Evolutionary conservation across 2,329 filamentous ascomycete species (phyloP).

Genomic region (Gremmenia infestans): DNA sequence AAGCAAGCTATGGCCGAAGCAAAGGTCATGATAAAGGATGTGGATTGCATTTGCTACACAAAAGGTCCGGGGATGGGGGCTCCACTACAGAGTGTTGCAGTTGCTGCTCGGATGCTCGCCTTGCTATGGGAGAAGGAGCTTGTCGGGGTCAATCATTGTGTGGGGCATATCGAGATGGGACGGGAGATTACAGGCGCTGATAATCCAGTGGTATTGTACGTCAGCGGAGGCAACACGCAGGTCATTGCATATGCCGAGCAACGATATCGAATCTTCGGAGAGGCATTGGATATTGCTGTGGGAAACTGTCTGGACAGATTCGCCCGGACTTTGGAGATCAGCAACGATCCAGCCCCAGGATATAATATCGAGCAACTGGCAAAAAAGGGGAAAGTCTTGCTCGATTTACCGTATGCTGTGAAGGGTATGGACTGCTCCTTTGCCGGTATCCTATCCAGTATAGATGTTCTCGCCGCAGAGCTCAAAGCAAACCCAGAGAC

Average conservation of each 20-base stretch:
- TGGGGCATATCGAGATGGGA: slow-evolving; percentile 99
- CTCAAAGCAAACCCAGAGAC: slow-evolving; percentile 47
- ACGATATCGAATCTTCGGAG: slow-evolving; percentile 95
- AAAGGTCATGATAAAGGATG: slow-evolving; percentile 52
- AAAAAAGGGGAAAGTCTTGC: slow-evolving; percentile 62
- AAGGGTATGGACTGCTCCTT: slow-evolving; percentile 99
- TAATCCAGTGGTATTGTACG: slow-evolving; percentile 94
- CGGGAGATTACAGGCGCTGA: slow-evolving; percentile 82
- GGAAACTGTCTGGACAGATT: slow-evolving; percentile 97
- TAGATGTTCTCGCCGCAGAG: slow-evolving; percentile 73
- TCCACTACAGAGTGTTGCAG: slow-evolving; percentile 78
- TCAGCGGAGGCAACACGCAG: slow-evolving; percentile 93
- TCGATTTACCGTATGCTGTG: slow-evolving; percentile 91
- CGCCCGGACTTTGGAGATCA: slow-evolving; percentile 82
- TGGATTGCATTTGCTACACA: slow-evolving; percentile 94
- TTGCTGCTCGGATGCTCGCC: slow-evolving; percentile 76
- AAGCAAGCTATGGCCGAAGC: slow-evolving; percentile 73
- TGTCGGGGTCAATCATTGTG: slow-evolving; percentile 95
- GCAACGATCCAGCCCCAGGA: slow-evolving; percentile 92
- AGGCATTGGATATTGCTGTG: slow-evolving; percentile 94
- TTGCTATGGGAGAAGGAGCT: slow-evolving; percentile 85
- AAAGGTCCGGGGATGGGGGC: slow-evolving; percentile 96
- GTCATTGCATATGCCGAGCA: slow-evolving; percentile 95
- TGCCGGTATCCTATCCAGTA: slow-evolving; percentile 79
- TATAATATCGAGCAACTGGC: slow-evolving; percentile 98